These are phyloP conservation scores for Lupinus albus DNA, from an alignment of 306 rosid genomes.

Conservation along the genomic window DNA sequence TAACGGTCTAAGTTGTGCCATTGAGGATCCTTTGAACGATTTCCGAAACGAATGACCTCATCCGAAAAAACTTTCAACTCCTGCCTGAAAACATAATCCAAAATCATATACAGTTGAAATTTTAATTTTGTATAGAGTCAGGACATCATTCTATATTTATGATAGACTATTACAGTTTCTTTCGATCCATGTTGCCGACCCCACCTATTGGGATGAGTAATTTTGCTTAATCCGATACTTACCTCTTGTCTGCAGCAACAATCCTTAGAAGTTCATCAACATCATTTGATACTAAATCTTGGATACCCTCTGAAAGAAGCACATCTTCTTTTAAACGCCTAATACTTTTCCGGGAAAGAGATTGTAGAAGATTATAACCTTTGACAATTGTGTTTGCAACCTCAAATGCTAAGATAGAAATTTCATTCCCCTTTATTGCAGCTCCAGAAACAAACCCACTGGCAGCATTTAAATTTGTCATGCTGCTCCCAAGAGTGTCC, in stretches of 20 bases:
- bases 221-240: slow-evolving; percentile 28
- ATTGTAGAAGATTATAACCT: slow-evolving; percentile 71
- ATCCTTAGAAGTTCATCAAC: slow-evolving; percentile 61
- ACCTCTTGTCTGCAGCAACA: slow-evolving; percentile 79
- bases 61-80: slow-evolving; percentile 70
- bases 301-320: slow-evolving; percentile 67
- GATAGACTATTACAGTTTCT: too few relatives aligned
- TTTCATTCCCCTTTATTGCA: slow-evolving; percentile 68
- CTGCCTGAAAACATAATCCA: slow-evolving; percentile 54
- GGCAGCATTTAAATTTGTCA: slow-evolving; percentile 67
- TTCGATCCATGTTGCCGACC: too few relatives aligned
- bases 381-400: slow-evolving; percentile 80
- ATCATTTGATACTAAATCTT: slow-evolving; percentile 68
- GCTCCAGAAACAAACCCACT: slow-evolving; percentile 64
- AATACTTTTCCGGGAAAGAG: slow-evolving; percentile 58
- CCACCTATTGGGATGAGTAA: background rate
- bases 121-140: background rate
- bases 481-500: slow-evolving; percentile 89
- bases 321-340: slow-evolving; percentile 65
- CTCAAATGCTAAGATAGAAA: slow-evolving; percentile 75
- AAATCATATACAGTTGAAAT: slow-evolving; percentile 37
- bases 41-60: slow-evolving; percentile 89
- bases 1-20: slow-evolving; percentile 91
- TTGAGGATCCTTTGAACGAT: slow-evolving; percentile 80
- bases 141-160: background rate